Evolutionary conservation across 2,329 filamentous ascomycete species (phyloP), one percentile per base, ranked within the genome.

Genomic region (Claviceps citrina): DNA sequence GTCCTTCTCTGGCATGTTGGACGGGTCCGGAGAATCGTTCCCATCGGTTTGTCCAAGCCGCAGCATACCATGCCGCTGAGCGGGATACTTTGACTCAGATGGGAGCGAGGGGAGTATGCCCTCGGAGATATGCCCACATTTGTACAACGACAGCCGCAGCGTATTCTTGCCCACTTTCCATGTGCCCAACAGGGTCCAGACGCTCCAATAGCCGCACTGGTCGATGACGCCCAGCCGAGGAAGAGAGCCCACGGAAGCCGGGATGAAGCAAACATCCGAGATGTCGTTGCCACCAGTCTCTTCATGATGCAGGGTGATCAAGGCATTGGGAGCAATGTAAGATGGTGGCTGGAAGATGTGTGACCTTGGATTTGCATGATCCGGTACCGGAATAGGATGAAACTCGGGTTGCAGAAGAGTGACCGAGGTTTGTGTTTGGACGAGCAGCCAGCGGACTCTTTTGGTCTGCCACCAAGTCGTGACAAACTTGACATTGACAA

Each of bases 171-270:
- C 52, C 9, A 55, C 51, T 15, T 57, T 46, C 43, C 54, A 51
- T 45, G 51, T 62, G 40, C 60, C 62, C 10, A 49, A 47, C 19
- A 81, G 59, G 44, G 81, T 67, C 76, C 78, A 84, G 4, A 84
- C 56, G 32, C 64, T 76, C 82, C 81, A 87, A 42, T 62, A 64
- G 1, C 80, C 81, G 26, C 60, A 60, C 38, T 73, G 65, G 49
- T 86, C 78, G 15, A 86, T 63, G 20, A 85, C 63, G 13, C 68
- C 77, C 39, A 86, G 59, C 49, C 81, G 77, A 1, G 73, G 68
- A 65, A 72, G 54, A 60, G 71, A 46, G 43, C 60, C 52, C 15
- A 44, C 47, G 5, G 51, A 51, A 4, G 57, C 56, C 0, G 78
- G 72, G 46, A 78, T 79, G 53, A 86, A 82, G 0, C 71, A 58